Base-by-base conservation (phyloP, 306 rosid species). In the Gastrolobium bilobum region DNA sequence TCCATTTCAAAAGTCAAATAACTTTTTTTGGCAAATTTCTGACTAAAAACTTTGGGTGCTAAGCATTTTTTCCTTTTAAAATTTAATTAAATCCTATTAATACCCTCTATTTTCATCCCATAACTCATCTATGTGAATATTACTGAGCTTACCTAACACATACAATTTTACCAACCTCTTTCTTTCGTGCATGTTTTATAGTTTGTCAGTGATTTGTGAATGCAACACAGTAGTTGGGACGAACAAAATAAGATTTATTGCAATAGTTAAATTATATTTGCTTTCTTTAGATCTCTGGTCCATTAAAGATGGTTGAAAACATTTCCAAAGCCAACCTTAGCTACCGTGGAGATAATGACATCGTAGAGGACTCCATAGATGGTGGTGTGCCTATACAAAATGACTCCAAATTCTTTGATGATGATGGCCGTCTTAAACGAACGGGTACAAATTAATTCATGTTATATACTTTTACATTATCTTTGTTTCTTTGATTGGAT, bases 401-500 rank as follows among this genome's bases (percentile, higher is more conserved):
- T n/a, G 14, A 39, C 15, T 51, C 61, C 71, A 8, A 29, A 11
- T 44, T 0, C 50, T 68, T 10, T 9, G 87, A 84, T 4, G 87
- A 84, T 4, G 84, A 84, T 46, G 82, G 76, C 11, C 87, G 60
- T 65, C 53, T 51, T 2, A 77, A 77, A 73, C 74, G 88, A 26
- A 81, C 83, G 0, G 87, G 87, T 84, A 75, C 7, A 11, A 3
- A 5, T 2, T 4, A 8, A 68, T 65, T 39, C 4, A 2, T n/a
- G 11, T 20, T 20, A 20, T 20, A 20, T 20, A 20, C 26, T 20
- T 20, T 20, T 20, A 20, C 26, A 20, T 20, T 20, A 20, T 20
- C 26, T 20, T 20, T 20, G 26, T 20, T 20, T 20, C 26, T 20
- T 20, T 20, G 26, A 20, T 20, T 20, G 26, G 26, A 20, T 20